Conservation (phyloP, 2,329 filamentous ascomycete species). For the Aspergillus fumigatiaffinis region DNA sequence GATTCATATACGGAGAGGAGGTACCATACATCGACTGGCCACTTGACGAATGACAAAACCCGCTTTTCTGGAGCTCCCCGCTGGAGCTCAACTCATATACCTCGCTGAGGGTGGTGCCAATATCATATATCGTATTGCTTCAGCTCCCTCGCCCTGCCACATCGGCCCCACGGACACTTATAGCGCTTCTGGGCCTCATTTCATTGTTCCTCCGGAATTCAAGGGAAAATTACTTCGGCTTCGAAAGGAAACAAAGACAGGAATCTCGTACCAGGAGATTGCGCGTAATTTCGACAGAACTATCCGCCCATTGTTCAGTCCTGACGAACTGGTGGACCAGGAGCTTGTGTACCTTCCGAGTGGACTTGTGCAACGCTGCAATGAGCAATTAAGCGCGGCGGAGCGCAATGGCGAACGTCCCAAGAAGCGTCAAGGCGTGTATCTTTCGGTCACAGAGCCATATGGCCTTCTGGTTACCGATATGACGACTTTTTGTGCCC, state of each 20-base stretch:
- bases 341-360: constrained; percentile 49
- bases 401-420: constrained; percentile 44
- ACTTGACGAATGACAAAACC: constrained; percentile 30
- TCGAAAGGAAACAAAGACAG: constrained; percentile 54
- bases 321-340: constrained; percentile 54
- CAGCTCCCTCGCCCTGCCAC: constrained; percentile 29
- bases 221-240: constrained; percentile 56
- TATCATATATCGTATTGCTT: constrained; percentile 62
- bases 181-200: constrained; percentile 11
- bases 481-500: constrained; percentile 53
- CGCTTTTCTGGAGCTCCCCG: constrained; percentile 32
- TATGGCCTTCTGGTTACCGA: constrained; percentile 70
- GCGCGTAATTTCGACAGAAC: constrained; percentile 34
- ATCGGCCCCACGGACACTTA: constrained; percentile 22
- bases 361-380: constrained; percentile 47
- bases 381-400: constrained; percentile 50
- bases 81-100: constrained; percentile 39
- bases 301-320: constrained; percentile 54
- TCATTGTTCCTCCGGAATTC: constrained; percentile 18
- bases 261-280: constrained; percentile 49
- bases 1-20: constrained; percentile 11
- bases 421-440: constrained; percentile 48
- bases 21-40: constrained; percentile 8
- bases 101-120: constrained; percentile 72
- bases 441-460: constrained; percentile 52